A percentile compares a stretch with the other conserved stretches of the same genome.
These are phyloP conservation scores for Ichthyophthirius multifiliis DNA, from an alignment of 169 alveolate genomes.

Conservation along the genomic window DNA sequence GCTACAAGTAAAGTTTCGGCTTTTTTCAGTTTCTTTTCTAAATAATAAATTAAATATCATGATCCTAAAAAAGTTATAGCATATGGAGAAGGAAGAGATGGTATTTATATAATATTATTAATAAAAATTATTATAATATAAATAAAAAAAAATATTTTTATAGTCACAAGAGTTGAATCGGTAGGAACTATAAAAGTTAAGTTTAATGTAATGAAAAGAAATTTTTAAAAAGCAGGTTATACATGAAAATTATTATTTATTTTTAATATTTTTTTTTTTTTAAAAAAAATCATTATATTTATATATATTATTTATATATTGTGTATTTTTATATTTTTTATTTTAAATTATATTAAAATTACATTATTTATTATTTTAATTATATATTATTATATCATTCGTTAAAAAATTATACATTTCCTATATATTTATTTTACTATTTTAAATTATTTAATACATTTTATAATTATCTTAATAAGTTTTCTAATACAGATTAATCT, in stretches of 20 bases:
- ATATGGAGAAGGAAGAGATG: conserved; percentile 21
- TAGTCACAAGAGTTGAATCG: conserved; percentile 19
- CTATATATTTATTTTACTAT: too few species aligned
- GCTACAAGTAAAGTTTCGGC: background rate
- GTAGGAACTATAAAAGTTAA: conserved; percentile 13
- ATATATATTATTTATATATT: too few species aligned
- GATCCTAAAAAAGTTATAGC: conserved; percentile 18
- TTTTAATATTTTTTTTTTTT: too few species aligned
- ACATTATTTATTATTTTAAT: too few species aligned
- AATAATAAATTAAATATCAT: background rate
- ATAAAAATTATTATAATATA: background rate
- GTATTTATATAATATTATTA: background rate
- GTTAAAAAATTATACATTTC: too few species aligned
- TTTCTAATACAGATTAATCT: too few species aligned
- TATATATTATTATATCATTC: too few species aligned
- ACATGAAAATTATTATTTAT: background rate
- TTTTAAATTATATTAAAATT: too few species aligned
- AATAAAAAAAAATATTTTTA: background rate
- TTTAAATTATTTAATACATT: too few species aligned
- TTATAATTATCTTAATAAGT: too few species aligned
- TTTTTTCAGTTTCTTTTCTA: background rate
- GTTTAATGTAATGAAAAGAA: conserved; percentile 19
- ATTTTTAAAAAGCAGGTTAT: conserved; percentile 11
- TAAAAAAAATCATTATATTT: too few species aligned
- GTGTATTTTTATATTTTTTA: too few species aligned